Evolutionary conservation across 2,329 filamentous ascomycete genomes (phyloP).

Genomic region (Drechslerella dactyloides): DNA sequence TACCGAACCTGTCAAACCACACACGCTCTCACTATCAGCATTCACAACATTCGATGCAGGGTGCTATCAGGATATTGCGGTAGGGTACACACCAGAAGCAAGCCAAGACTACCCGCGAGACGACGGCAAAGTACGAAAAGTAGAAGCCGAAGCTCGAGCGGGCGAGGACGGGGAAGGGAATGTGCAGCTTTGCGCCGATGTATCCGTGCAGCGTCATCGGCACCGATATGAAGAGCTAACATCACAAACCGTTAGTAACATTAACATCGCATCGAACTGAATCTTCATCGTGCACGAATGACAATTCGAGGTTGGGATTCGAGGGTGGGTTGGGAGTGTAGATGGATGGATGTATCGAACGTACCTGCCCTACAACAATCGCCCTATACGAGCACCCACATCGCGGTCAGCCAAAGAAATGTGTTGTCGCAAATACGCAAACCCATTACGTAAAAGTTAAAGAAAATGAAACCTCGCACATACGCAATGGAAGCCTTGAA

Average conservation of each 20-base stretch:
- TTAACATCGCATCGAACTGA: constrained; percentile 60
- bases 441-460: constrained; percentile 49
- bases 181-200: constrained; percentile 61
- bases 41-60: neutral
- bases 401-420: constrained; percentile 21
- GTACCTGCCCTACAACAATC: constrained; percentile 49
- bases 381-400: constrained; percentile 28
- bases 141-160: constrained; percentile 62
- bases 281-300: constrained; percentile 61
- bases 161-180: constrained; percentile 62
- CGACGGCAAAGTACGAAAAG: constrained; percentile 59
- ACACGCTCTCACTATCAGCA: neutral
- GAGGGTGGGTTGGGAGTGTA: too few species aligned
- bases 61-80: constrained; percentile 29
- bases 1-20: constrained; percentile 63
- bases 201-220: constrained; percentile 63
- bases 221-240: constrained; percentile 40
- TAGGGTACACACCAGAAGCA: constrained; percentile 60
- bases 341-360: neutral
- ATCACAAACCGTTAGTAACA: too few species aligned
- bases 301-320: too few species aligned
- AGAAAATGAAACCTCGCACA: constrained; percentile 45
- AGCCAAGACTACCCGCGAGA: constrained; percentile 60
- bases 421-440: constrained; percentile 35
- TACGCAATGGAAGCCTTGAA: constrained; percentile 50